A percentile compares a stretch with the other conserved stretches of the same genome.
Conservation (phyloP, 2,329 filamentous ascomycete genomes). For the Verticillium zaregamsianum region DNA sequence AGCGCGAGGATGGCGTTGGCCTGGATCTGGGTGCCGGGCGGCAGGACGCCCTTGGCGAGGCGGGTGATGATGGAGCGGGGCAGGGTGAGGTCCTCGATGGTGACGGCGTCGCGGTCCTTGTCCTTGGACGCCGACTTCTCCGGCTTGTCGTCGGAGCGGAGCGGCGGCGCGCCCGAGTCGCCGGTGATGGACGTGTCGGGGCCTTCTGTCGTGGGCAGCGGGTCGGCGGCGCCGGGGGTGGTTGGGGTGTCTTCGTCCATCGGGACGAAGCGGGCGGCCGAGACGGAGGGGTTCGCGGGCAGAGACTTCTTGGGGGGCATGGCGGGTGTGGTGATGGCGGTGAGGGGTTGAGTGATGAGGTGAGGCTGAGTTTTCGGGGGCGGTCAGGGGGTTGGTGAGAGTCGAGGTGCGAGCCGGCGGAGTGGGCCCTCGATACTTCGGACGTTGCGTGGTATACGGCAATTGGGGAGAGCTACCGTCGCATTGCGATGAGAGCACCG, state of each 20-base stretch:
- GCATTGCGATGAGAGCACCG: neutral
- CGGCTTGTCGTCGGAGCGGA: conserved; percentile 17
- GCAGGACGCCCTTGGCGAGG: conserved; percentile 74
- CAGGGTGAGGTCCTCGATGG: conserved; percentile 68
- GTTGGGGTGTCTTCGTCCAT: conserved; percentile 33
- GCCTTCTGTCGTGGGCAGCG: conserved; percentile 9
- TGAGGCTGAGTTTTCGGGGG: neutral
- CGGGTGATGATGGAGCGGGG: conserved; percentile 79
- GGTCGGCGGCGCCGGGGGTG: conserved; percentile 11
- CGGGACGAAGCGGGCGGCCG: conserved; percentile 39
- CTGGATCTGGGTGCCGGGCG: conserved; percentile 78
- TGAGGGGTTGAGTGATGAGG: neutral
- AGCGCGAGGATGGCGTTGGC: conserved; percentile 76
- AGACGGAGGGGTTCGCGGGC: conserved; percentile 23
- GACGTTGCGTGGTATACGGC: neutral
- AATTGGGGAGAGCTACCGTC: neutral
- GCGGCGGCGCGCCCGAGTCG: neutral
- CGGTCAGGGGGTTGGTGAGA: neutral
- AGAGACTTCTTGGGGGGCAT: conserved; percentile 43
- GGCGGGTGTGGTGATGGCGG: conserved; percentile 3
- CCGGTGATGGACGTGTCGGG: neutral
- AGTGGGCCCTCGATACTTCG: neutral
- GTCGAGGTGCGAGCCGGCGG: no score
- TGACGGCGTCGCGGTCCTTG: conserved; percentile 36
- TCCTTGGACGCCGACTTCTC: conserved; percentile 23